Evolutionary conservation across 2,329 filamentous ascomycete genomes (phyloP).

Genomic region (Penicillium expansum): DNA sequence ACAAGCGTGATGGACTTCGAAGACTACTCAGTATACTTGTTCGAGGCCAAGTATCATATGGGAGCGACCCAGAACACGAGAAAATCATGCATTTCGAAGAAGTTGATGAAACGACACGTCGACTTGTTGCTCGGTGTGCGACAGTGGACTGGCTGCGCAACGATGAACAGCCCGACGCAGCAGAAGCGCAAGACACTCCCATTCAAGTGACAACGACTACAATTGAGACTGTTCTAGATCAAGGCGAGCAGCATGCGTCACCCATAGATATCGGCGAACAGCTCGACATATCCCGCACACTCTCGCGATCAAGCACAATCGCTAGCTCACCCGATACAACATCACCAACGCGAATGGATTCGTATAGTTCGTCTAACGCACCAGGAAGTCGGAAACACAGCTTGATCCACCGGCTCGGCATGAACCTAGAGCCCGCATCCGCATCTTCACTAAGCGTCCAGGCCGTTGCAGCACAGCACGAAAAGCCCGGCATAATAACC

Average conservation of each 20-base stretch:
- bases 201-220: conserved; percentile 12
- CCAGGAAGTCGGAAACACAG: conserved; percentile 20
- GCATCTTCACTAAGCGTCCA: conserved; percentile 72
- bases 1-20: conserved; percentile 83
- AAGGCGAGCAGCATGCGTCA: conserved; percentile 14
- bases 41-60: conserved; percentile 67
- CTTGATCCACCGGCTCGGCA: conserved; percentile 53
- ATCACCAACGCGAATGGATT: conserved; percentile 37
- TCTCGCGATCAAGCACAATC: conserved; percentile 28
- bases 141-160: conserved; percentile 48
- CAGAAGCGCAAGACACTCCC: conserved; percentile 16
- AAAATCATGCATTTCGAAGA: conserved; percentile 50
- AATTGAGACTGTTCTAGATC: conserved; percentile 23
- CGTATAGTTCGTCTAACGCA: conserved; percentile 24
- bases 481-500: conserved; percentile 78
- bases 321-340: conserved; percentile 49
- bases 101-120: conserved; percentile 49
- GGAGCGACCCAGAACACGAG: conserved; percentile 43
- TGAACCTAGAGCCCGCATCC: conserved; percentile 67
- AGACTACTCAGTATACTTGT: conserved; percentile 71
- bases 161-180: conserved; percentile 20
- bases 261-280: conserved; percentile 24
- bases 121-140: conserved; percentile 47
- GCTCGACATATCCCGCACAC: conserved; percentile 40
- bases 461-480: conserved; percentile 74